Evolutionary conservation across 371 early-diverging fungal genomes (phyloP).

Genomic region (Lichtheimia hyalospora): DNA sequence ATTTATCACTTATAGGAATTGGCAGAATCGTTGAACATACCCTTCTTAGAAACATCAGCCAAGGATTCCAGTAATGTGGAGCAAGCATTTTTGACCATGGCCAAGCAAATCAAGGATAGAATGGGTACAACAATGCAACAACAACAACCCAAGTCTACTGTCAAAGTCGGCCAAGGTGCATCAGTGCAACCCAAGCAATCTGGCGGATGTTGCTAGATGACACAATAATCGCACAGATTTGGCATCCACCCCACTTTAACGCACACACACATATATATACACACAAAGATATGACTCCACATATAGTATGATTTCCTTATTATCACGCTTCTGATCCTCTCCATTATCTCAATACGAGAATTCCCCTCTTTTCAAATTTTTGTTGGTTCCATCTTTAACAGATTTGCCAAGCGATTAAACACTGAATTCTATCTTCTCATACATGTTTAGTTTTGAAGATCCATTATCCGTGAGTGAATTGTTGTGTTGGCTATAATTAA

Average conservation of each 20-base stretch:
- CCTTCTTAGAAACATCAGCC: constrained; percentile 94
- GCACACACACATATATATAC: too few species aligned
- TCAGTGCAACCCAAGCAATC: constrained; percentile 45
- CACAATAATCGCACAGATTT: not conserved
- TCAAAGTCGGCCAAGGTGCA: constrained; percentile 47
- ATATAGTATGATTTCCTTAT: too few species aligned
- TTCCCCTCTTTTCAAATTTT: too few species aligned
- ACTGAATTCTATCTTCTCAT: too few species aligned
- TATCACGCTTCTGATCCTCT: too few species aligned
- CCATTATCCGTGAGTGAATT: too few species aligned
- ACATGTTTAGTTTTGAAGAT: too few species aligned
- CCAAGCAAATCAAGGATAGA: constrained; percentile 81
- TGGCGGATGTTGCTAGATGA: constrained; percentile 47
- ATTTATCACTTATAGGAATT: constrained; percentile 56
- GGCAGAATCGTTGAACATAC: constrained; percentile 83
- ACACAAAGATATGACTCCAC: too few species aligned
- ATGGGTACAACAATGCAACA: constrained; percentile 48
- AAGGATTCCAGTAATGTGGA: constrained; percentile 96
- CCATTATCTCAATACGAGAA: too few species aligned
- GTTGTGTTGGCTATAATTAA: too few species aligned
- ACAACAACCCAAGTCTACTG: constrained; percentile 39
- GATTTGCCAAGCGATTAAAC: too few species aligned
- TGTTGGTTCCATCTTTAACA: too few species aligned
- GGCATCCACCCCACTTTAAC: not conserved
- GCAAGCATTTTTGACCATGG: constrained; percentile 95